phyloP scores from a whole-genome alignment of 768 basidiomycete species.

The Galerina sulciceps region DNA sequence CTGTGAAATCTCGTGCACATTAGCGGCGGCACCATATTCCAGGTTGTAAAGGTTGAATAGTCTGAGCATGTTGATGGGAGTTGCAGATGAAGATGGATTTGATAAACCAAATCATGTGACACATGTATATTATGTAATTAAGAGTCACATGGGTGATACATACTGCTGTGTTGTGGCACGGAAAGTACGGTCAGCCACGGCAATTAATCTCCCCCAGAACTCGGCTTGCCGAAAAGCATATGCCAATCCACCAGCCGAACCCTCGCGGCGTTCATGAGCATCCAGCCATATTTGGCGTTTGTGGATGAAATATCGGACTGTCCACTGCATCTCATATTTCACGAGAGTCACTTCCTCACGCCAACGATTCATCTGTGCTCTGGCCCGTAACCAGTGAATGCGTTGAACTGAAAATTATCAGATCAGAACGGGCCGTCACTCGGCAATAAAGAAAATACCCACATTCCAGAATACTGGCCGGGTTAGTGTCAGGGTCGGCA shows the following conservation, averaged over 20 bases:
- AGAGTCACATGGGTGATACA: not conserved
- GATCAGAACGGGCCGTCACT: too few species aligned
- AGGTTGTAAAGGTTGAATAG: not conserved
- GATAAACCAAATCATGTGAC: not conserved
- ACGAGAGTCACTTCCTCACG: not conserved
- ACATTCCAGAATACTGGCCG: too few species aligned
- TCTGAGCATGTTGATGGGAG: not conserved
- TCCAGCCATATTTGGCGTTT: not conserved
- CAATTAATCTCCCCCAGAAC: not conserved
- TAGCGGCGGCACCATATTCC: not conserved
- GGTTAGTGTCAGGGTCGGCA: too few species aligned
- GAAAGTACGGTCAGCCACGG: not conserved
- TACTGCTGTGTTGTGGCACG: not conserved
- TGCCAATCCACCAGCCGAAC: not conserved
- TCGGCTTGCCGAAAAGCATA: not conserved
- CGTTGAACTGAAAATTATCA: not conserved
- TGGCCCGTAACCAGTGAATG: not conserved
- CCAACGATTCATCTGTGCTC: slow-evolving; percentile 2
- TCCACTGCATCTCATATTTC: slow-evolving; percentile 10
- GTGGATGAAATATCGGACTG: not conserved
- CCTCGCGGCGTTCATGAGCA: too few species aligned
- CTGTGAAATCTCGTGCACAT: not conserved
- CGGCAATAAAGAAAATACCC: too few species aligned
- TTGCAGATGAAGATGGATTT: not conserved
- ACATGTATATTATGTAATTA: not conserved